A percentile compares a stretch with the other conserved stretches of the same genome.
These are phyloP conservation scores for Ceratobasidium theobromae DNA, from an alignment of 1,284 basidiomycete genomes.

Conservation along the genomic window DNA sequence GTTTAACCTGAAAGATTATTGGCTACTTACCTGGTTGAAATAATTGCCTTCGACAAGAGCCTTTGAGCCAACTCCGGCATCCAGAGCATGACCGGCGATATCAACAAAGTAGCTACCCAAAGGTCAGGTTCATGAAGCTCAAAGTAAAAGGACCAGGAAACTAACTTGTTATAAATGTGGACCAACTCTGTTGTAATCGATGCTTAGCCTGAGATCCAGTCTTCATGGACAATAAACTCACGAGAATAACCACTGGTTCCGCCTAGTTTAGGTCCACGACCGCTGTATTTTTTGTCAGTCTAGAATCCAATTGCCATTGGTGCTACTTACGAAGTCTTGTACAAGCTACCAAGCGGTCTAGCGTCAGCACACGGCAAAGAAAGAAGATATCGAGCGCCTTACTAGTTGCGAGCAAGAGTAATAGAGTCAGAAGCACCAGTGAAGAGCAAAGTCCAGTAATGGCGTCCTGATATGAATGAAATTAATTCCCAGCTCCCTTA, in stretches of 20 bases:
- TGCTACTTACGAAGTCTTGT: slow-evolving; percentile 2
- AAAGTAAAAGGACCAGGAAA: not conserved
- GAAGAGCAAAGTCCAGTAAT: slow-evolving; percentile 3
- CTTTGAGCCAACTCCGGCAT: slow-evolving; percentile 8
- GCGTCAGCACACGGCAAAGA: not conserved
- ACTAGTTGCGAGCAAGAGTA: slow-evolving; percentile 13
- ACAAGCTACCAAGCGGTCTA: not conserved
- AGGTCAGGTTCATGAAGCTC: not conserved
- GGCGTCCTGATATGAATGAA: not conserved
- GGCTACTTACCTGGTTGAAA: slow-evolving; percentile 3
- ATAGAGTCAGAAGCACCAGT: slow-evolving; percentile 2
- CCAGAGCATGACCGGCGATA: slow-evolving; percentile 6
- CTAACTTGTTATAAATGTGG: slow-evolving; percentile 18
- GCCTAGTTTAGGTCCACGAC: slow-evolving; percentile 7
- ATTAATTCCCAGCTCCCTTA: not conserved
- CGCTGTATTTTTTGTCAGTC: not conserved
- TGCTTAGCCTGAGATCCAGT: not conserved
- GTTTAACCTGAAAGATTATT: not conserved
- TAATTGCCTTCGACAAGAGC: slow-evolving; percentile 14
- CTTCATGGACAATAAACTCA: not conserved
- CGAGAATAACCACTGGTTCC: slow-evolving; percentile 12
- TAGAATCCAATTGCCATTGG: not conserved
- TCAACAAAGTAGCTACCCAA: slow-evolving; percentile 7
- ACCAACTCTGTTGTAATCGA: not conserved
- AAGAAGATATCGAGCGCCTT: not conserved